These are phyloP conservation scores for Zelopaecilomyces penicillatus DNA, from an alignment of 2,329 filamentous ascomycete genomes.

Conservation along the genomic window DNA sequence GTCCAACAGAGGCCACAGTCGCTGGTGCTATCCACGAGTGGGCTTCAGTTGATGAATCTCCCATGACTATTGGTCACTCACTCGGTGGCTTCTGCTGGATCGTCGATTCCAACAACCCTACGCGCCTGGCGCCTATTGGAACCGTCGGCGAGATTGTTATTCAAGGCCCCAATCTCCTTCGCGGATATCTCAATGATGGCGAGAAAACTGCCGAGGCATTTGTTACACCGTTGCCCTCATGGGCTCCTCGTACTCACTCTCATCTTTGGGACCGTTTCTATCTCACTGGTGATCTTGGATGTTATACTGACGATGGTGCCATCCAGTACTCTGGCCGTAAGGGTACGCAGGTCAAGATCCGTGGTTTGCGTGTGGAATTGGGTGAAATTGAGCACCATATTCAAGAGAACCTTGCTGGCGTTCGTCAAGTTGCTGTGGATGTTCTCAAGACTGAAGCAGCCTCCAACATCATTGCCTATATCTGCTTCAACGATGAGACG, in stretches of 20 bases:
- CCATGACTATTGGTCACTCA: conserved; percentile 1
- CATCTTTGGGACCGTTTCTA: conserved; percentile 2
- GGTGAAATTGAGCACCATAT: conserved; percentile 7
- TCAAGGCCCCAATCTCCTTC: conserved; percentile 1
- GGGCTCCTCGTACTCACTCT: background rate
- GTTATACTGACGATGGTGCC: conserved; percentile 4
- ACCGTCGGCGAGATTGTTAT: conserved; percentile 2
- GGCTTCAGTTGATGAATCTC: background rate
- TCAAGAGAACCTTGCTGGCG: background rate
- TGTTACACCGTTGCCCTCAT: background rate
- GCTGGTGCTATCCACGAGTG: background rate
- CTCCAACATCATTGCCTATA: background rate
- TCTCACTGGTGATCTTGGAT: conserved; percentile 1
- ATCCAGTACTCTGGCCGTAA: conserved; percentile 2
- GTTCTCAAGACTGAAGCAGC: background rate
- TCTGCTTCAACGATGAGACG: conserved; percentile 1
- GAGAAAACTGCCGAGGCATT: conserved; percentile 1
- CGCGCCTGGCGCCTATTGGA: background rate
- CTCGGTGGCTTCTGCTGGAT: conserved; percentile 5
- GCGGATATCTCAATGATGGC: background rate
- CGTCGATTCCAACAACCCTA: background rate
- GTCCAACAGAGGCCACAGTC: background rate
- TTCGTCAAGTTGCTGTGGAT: conserved; percentile 2
- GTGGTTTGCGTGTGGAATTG: conserved; percentile 5
- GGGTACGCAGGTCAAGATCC: conserved; percentile 6